phyloP scores from a whole-genome alignment of 148 eudicot genomes.

The Dianthus caryophyllus region DNA sequence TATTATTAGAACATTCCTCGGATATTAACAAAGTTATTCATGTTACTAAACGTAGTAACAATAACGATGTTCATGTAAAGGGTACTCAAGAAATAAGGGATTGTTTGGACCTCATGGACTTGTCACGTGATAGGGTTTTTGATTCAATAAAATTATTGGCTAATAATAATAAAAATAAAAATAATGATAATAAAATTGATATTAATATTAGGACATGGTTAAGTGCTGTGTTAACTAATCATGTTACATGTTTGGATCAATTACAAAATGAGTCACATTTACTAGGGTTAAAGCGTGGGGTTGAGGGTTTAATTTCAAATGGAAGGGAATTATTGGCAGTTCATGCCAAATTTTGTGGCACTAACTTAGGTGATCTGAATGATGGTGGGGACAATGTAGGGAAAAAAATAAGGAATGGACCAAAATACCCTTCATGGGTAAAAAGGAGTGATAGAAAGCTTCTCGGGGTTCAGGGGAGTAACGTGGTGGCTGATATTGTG shows the following conservation, averaged over 20 bases:
- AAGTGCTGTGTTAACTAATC: constrained; percentile 31
- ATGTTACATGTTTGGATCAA: constrained; percentile 30
- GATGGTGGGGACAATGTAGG: neutral
- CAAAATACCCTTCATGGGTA: constrained; percentile 17
- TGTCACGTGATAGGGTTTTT: constrained; percentile 27
- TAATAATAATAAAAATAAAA: neutral
- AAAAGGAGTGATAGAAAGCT: constrained; percentile 20
- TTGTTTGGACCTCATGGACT: constrained; percentile 30
- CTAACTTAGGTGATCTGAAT: too few species aligned
- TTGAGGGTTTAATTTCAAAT: constrained; percentile 12
- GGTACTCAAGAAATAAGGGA: constrained; percentile 16
- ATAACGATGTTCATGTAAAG: neutral
- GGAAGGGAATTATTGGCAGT: constrained; percentile 21
- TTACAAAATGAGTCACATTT: constrained; percentile 12
- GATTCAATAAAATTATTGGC: constrained; percentile 9
- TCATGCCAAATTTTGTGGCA: neutral
- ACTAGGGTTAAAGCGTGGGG: constrained; percentile 15
- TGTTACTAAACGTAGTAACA: constrained; percentile 7
- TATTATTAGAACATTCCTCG: constrained; percentile 7
- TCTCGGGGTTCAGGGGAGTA: constrained; percentile 10
- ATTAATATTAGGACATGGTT: constrained; percentile 21
- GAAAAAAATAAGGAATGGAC: neutral
- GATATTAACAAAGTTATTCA: constrained; percentile 18
- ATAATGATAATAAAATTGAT: neutral
- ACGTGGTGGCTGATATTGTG: constrained; percentile 19